Percentiles rank a stretch among this genome's conserved stretches.
Evolutionary conservation across 2,329 filamentous ascomycete genomes (phyloP).

Genomic region (Fusarium temperatum): DNA sequence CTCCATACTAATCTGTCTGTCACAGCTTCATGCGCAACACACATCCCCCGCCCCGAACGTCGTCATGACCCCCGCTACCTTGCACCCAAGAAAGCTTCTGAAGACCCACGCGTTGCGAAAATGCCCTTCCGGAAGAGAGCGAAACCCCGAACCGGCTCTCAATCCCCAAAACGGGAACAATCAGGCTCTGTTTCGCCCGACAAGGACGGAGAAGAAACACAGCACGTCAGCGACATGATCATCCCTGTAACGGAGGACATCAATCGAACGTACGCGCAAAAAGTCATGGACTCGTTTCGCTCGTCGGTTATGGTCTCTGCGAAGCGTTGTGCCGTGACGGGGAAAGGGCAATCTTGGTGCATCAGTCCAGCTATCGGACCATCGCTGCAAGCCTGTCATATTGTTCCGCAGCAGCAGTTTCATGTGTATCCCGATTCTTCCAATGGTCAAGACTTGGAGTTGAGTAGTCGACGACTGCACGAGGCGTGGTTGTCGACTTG

Average conservation of each 20-base stretch:
- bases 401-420: neutral
- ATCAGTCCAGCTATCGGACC: neutral
- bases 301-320: neutral
- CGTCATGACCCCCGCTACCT: neutral
- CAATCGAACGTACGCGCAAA: neutral
- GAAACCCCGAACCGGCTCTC: neutral
- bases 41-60: neutral
- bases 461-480: neutral
- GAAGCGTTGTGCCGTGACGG: neutral
- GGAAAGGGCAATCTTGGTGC: neutral
- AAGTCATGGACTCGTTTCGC: conserved; percentile 8
- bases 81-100: neutral
- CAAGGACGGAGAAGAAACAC: neutral
- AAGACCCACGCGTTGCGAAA: neutral
- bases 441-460: neutral
- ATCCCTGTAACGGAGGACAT: neutral
- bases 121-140: neutral
- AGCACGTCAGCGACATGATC: neutral
- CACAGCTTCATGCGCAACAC: neutral
- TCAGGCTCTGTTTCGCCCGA: neutral
- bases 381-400: neutral
- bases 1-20: neutral
- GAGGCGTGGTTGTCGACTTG: neutral
- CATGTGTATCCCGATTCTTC: neutral
- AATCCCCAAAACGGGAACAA: neutral